A percentile compares a stretch with the other conserved stretches of the same genome.
These are phyloP conservation scores for Myxozyma neglecta DNA, from an alignment of 805 yeast species.

Conservation along the genomic window DNA sequence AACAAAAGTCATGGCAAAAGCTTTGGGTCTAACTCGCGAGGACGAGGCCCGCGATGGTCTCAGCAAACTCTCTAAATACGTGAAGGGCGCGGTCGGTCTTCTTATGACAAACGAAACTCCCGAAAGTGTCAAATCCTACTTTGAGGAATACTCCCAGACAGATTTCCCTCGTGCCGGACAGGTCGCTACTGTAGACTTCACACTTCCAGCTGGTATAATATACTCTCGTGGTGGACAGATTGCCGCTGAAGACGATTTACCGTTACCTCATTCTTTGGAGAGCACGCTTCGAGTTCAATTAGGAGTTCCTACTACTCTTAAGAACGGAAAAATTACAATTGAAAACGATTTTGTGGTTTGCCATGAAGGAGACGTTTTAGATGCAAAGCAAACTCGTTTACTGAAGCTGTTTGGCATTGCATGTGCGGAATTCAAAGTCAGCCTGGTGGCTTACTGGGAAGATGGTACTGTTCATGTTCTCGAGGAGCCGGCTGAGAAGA, in stretches of 20 bases:
- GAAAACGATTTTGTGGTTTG: slow-evolving; percentile 79
- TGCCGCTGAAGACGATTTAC: slow-evolving; percentile 87
- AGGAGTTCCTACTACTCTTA: slow-evolving; percentile 88
- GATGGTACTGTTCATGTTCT: slow-evolving; percentile 43
- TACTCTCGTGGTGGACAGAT: slow-evolving; percentile 96
- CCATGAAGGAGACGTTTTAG: slow-evolving; percentile 72
- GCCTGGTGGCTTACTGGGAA: slow-evolving; percentile 72
- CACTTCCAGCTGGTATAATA: slow-evolving; percentile 84
- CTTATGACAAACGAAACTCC: slow-evolving; percentile 87
- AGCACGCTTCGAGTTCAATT: slow-evolving; percentile 78
- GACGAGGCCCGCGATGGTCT: slow-evolving; percentile 88
- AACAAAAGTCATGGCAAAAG: slow-evolving; percentile 88
- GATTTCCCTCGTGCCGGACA: slow-evolving; percentile 92
- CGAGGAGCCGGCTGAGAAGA: not conserved
- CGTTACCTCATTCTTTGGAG: slow-evolving; percentile 94
- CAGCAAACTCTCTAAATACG: slow-evolving; percentile 57
- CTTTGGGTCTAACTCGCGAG: slow-evolving; percentile 82
- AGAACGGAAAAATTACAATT: slow-evolving; percentile 80
- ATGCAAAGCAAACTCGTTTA: slow-evolving; percentile 86
- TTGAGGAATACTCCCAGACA: slow-evolving; percentile 68
- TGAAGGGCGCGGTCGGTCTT: slow-evolving; percentile 76
- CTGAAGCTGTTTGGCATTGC: slow-evolving; percentile 96
- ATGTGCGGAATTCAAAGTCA: slow-evolving; percentile 84
- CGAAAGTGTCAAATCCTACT: slow-evolving; percentile 86
- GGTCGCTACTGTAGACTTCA: slow-evolving; percentile 76